Conservation (phyloP, 2,329 filamentous ascomycete genomes). For the Botrytis cinerea region DNA sequence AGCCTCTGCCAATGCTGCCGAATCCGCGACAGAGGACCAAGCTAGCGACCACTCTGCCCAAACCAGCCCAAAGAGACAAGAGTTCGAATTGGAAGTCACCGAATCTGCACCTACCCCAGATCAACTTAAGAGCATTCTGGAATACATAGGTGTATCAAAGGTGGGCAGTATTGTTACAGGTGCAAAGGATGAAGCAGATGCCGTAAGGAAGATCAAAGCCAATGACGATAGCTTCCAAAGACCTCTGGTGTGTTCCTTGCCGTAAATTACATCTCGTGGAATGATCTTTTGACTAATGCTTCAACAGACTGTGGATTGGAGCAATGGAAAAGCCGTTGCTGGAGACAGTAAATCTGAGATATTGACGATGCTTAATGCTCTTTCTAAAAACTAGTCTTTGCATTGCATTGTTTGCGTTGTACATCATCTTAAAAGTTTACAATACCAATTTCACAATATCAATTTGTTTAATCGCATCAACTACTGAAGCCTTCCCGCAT, state of each 20-base stretch:
- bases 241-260: constrained; percentile 66
- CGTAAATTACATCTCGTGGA: neutral
- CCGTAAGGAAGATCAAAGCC: constrained; percentile 75
- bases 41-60: constrained; percentile 66
- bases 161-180: constrained; percentile 70
- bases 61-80: constrained; percentile 53
- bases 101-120: constrained; percentile 78
- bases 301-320: constrained; percentile 79
- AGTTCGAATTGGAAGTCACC: constrained; percentile 86
- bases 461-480: neutral
- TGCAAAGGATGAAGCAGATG: constrained; percentile 73
- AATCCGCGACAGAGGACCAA: constrained; percentile 72
- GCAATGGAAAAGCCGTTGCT: constrained; percentile 76
- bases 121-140: constrained; percentile 80
- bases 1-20: constrained; percentile 67
- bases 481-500: neutral
- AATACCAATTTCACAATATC: constrained; percentile 18
- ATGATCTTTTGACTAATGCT: constrained; percentile 35
- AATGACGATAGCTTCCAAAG: constrained; percentile 67
- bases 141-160: constrained; percentile 70
- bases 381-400: constrained; percentile 44
- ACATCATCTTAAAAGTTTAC: constrained; percentile 1
- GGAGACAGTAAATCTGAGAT: constrained; percentile 89
- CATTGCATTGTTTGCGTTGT: neutral
- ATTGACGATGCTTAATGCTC: constrained; percentile 70